A percentile compares a stretch with the other conserved stretches of the same genome.
Evolutionary conservation across 106 monocot genomes (phyloP).

Genomic region (Phalaenopsis equestris): DNA sequence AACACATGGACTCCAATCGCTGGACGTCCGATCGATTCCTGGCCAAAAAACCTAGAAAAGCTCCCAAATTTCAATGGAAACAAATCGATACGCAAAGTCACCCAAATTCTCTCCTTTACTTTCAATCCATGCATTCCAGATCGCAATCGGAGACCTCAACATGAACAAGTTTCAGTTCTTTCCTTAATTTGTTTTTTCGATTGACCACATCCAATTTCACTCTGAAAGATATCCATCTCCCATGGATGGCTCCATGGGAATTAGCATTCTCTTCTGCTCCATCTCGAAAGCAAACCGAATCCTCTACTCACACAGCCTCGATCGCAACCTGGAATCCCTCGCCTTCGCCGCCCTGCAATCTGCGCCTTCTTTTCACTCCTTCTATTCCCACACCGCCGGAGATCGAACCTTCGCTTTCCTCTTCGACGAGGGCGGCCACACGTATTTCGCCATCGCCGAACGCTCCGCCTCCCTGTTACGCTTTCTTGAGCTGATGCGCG

Average conservation of each 20-base stretch:
- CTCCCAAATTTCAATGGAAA: too few species aligned
- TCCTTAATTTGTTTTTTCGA: too few species aligned
- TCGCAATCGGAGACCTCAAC: too few species aligned
- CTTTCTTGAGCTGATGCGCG: conserved; percentile 5
- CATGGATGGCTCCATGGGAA: not conserved
- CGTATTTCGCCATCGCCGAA: conserved; percentile 5
- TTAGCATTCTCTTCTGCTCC: not conserved
- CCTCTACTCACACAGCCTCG: conserved; percentile 1
- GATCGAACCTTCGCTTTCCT: conserved; percentile 9
- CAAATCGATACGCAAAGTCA: too few species aligned
- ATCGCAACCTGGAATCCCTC: not conserved
- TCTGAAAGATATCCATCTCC: not conserved
- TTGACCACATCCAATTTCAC: too few species aligned
- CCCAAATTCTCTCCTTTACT: too few species aligned
- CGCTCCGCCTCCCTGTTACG: not conserved
- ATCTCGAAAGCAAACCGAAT: not conserved
- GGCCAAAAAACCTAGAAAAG: too few species aligned
- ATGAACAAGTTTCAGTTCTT: too few species aligned
- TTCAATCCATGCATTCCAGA: too few species aligned
- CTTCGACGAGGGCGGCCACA: conserved; percentile 2
- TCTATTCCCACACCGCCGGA: conserved; percentile 5
- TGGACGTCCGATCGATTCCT: too few species aligned
- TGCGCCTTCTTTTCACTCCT: conserved; percentile 1
- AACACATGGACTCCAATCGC: too few species aligned
- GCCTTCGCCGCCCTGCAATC: not conserved